These are phyloP conservation scores for Citrus glauca DNA, from an alignment of 345 rosid genomes.

Conservation along the genomic window DNA sequence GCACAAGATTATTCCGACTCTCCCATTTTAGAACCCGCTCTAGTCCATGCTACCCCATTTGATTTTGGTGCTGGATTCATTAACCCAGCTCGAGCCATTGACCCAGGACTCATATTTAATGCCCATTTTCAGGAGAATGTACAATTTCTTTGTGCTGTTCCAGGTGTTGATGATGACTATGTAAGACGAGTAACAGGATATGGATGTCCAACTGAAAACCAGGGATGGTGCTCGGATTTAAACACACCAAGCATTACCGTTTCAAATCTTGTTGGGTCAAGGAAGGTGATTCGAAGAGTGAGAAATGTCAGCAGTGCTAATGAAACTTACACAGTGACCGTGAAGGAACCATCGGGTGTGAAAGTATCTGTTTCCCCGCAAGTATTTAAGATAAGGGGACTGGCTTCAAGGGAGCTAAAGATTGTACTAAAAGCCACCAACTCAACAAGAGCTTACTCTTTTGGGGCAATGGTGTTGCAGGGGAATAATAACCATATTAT, in stretches of 20 bases:
- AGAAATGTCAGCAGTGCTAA: constrained; percentile 26
- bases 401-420: constrained; percentile 28
- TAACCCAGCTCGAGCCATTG: constrained; percentile 34
- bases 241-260: constrained; percentile 36
- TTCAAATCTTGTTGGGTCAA: constrained; percentile 32
- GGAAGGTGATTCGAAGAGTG: constrained; percentile 31
- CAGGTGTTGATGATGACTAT: constrained; percentile 30
- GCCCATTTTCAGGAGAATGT: constrained; percentile 30
- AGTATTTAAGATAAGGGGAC: constrained; percentile 19
- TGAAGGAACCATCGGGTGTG: constrained; percentile 32
- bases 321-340: constrained; percentile 28
- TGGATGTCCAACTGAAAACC: constrained; percentile 23
- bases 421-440: constrained; percentile 23
- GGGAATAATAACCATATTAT: constrained; percentile 31
- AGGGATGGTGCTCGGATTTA: constrained; percentile 38
- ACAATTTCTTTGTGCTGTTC: constrained; percentile 43
- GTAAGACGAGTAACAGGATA: constrained; percentile 32
- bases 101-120: constrained; percentile 46
- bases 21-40: constrained; percentile 32
- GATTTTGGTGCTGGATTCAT: constrained; percentile 45
- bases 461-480: constrained; percentile 33
- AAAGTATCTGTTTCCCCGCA: constrained; percentile 22
- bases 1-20: constrained; percentile 36
- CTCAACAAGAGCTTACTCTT: constrained; percentile 27
- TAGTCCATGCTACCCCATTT: constrained; percentile 35